Conservation (phyloP, 352 stramenopile species). For the Phytophthora palmivora region DNA sequence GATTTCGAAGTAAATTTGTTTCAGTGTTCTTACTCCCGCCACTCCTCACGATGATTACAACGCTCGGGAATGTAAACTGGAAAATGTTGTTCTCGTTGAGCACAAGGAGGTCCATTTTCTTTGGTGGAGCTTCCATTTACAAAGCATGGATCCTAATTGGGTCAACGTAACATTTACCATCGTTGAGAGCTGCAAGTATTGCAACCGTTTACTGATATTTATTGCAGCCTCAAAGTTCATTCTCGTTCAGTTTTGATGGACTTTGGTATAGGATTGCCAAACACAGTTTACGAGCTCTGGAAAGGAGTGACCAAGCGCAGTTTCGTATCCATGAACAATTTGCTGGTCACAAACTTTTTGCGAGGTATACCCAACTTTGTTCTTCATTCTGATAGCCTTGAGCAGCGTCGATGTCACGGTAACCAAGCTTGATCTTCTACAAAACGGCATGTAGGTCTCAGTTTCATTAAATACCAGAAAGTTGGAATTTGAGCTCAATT, state of each 20-base stretch:
- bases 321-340: conserved; percentile 80
- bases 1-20: no score
- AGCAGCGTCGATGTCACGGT: conserved; percentile 91
- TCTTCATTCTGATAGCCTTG: conserved; percentile 90
- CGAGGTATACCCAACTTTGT: conserved; percentile 79
- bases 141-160: conserved; percentile 2
- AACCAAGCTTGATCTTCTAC: conserved; percentile 70
- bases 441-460: conserved; percentile 62
- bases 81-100: no score
- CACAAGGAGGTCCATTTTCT: no score
- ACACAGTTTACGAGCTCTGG: conserved; percentile 38
- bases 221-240: conserved; percentile 48
- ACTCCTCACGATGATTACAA: no score
- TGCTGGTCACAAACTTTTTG: conserved; percentile 87
- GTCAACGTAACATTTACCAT: background rate
- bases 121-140: background rate
- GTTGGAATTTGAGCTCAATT: conserved; percentile 52
- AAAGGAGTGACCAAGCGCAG: conserved; percentile 55
- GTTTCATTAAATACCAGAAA: conserved; percentile 61
- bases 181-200: background rate
- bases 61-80: no score
- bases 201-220: background rate
- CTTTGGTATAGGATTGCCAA: conserved; percentile 67
- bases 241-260: conserved; percentile 50
- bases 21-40: no score